Evolutionary conservation across 1,139 yeast species (phyloP).

Genomic region (Candida tunisiensis): DNA sequence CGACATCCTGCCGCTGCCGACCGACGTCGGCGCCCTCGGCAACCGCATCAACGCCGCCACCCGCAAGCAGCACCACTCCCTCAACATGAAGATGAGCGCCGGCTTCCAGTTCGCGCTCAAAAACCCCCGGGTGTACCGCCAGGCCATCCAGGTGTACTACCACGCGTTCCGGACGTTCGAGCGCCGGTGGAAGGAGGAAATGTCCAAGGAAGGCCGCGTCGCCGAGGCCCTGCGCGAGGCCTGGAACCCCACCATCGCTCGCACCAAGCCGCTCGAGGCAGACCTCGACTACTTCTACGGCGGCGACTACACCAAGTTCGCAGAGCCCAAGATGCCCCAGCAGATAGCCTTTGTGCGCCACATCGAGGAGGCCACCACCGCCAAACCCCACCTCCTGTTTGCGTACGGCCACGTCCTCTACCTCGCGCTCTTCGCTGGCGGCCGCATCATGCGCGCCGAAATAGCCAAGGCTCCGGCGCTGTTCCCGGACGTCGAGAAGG

Average conservation of each 20-base stretch:
- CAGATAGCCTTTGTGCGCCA: slow-evolving; percentile 49
- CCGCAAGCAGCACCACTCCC: slow-evolving; percentile 44
- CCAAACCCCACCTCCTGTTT: slow-evolving; percentile 52
- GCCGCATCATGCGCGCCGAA: slow-evolving; percentile 53
- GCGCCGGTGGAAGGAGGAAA: slow-evolving; percentile 18
- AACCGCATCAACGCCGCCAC: slow-evolving; percentile 65
- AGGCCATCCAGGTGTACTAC: slow-evolving; percentile 64
- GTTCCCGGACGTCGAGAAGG: slow-evolving; percentile 61
- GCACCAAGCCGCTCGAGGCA: slow-evolving; percentile 37
- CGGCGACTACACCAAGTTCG: slow-evolving; percentile 36
- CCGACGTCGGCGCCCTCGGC: slow-evolving; percentile 66
- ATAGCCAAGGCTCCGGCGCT: slow-evolving; percentile 51
- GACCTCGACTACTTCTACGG: slow-evolving; percentile 57
- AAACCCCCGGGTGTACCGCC: slow-evolving; percentile 62
- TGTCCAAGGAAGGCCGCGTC: slow-evolving; percentile 22
- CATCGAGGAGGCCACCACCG: slow-evolving; percentile 33
- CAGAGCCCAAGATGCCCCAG: slow-evolving; percentile 36
- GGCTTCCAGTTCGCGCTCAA: slow-evolving; percentile 62
- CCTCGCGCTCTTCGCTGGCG: slow-evolving; percentile 79
- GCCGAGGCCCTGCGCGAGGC: slow-evolving; percentile 28
- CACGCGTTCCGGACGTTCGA: slow-evolving; percentile 63
- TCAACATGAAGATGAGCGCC: slow-evolving; percentile 51
- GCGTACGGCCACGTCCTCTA: slow-evolving; percentile 86
- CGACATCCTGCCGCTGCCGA: slow-evolving; percentile 54
- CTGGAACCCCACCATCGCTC: slow-evolving; percentile 58